Conservation (phyloP, 192 early-diverging fungal genomes). For the Coemansia sp. region DNA sequence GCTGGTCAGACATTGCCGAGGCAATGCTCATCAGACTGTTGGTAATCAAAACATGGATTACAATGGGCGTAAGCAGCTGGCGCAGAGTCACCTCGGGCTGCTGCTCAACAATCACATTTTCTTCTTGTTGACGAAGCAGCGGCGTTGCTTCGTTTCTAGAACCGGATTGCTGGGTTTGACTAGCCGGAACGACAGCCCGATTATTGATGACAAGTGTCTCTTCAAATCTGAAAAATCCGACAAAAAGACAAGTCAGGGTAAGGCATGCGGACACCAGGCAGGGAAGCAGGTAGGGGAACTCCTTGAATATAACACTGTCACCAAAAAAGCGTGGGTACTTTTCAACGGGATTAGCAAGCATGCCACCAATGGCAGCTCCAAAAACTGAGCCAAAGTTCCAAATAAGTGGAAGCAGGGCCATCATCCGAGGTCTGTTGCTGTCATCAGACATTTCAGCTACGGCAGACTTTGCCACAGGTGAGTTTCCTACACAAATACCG, state of each 20-base stretch:
- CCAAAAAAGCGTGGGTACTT: conserved; percentile 66
- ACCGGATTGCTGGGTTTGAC: not conserved
- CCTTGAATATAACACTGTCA: conserved; percentile 57
- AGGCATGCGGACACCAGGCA: conserved; percentile 68
- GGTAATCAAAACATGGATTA: conserved; percentile 21
- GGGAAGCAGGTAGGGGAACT: conserved; percentile 83
- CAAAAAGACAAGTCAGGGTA: conserved; percentile 62
- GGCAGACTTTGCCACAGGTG: conserved; percentile 79
- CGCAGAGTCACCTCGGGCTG: conserved; percentile 9
- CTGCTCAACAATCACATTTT: not conserved
- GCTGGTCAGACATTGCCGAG: conserved; percentile 26
- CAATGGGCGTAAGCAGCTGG: conserved; percentile 38
- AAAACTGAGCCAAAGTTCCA: conserved; percentile 66
- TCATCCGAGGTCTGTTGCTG: conserved; percentile 75
- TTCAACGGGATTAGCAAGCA: conserved; percentile 71
- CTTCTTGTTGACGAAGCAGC: not conserved
- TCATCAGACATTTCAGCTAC: conserved; percentile 84
- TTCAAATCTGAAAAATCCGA: conserved; percentile 65
- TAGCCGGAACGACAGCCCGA: not conserved
- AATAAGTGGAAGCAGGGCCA: conserved; percentile 71
- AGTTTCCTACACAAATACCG: conserved; percentile 73
- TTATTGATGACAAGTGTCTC: conserved; percentile 55
- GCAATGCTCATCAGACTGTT: conserved; percentile 24
- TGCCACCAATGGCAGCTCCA: conserved; percentile 80
- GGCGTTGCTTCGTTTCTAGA: not conserved